Evolutionary conservation across 1,284 basidiomycete genomes (phyloP), one percentile per base, ranked within the genome.

Genomic region (Athelia psychrophila): DNA sequence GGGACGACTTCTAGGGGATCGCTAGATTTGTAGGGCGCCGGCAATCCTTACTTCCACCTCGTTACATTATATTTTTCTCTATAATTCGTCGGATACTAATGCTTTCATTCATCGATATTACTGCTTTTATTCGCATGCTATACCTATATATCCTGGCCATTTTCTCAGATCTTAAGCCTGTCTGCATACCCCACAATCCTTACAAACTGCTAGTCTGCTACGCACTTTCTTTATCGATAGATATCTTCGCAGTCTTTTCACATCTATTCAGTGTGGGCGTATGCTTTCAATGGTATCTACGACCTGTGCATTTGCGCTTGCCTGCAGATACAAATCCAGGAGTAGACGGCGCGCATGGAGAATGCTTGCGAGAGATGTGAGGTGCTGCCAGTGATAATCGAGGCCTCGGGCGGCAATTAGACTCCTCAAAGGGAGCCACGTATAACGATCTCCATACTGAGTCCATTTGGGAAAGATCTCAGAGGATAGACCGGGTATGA

Each of bases 371-470:
- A 51, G 18, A 30, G 54, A 48, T 5, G 57, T 19, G 20, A 63
- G 49, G 2, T 47, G 25, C 12, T 56, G 42, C 58, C 62, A 64
- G 44, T 50, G 22, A 16, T 22, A 49, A 38, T 54, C 49, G 3
- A 60, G 57, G 18, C 57, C 53, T n/a, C 47, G 47, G 2, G 53
- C 55, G 2, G 55, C 50, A 30, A 62, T 56, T 24, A 59, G 40
- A 15, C 52, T 49, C 54, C 51, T 53, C n/a, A 64, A 54, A 16
- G 51, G 49, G 20, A 58, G 33, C 30, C 52, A 38, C n/a, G 52
- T 44, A 23, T n/a, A 6, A 64, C 58, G 18, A 62, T 54, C 16
- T 49, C 38, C 24, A 64, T 58, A 2, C 58, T 22, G 10, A 64
- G 16, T 51, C 62, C 60, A 18, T 30, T 30, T 13, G 27, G 27